Evolutionary conservation across 2,329 filamentous ascomycete genomes (phyloP).

Genomic region (Acarospora socialis): DNA sequence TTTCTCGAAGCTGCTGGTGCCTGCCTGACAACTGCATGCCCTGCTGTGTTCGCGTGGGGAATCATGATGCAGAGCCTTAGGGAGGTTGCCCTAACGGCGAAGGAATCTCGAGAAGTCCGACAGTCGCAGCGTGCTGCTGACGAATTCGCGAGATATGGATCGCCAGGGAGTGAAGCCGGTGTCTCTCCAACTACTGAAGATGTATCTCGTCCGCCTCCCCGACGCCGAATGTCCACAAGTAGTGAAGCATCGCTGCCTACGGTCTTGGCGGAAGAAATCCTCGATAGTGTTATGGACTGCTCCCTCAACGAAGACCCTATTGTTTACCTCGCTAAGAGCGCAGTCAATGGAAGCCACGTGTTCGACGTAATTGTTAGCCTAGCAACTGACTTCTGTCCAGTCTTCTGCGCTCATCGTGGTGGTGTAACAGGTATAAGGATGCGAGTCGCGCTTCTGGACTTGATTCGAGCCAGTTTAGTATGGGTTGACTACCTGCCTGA

Average conservation of each 20-base stretch:
- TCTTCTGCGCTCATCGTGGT: conserved; percentile 36
- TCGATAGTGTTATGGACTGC: conserved; percentile 30
- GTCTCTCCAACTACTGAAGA: conserved; percentile 19
- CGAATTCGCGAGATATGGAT: conserved; percentile 10
- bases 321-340: conserved; percentile 31
- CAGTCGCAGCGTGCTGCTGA: conserved; percentile 29
- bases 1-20: conserved; percentile 45
- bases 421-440: conserved; percentile 46
- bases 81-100: conserved; percentile 45
- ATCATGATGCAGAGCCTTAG: conserved; percentile 59
- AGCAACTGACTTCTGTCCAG: conserved; percentile 28
- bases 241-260: conserved; percentile 21
- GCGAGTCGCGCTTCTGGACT: conserved; percentile 51
- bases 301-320: conserved; percentile 33
- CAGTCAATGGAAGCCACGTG: conserved; percentile 32
- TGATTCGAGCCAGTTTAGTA: conserved; percentile 52
- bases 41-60: conserved; percentile 69
- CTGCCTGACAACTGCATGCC: conserved; percentile 49
- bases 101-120: conserved; percentile 36
- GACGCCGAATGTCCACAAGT: conserved; percentile 16
- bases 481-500: conserved; percentile 60
- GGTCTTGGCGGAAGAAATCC: conserved; percentile 32
- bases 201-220: conserved; percentile 11
- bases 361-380: conserved; percentile 35
- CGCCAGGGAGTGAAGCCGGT: conserved; percentile 13